These are phyloP conservation scores for Peniophora sp. DNA, from an alignment of 1,284 basidiomycete species.

Conservation along the genomic window DNA sequence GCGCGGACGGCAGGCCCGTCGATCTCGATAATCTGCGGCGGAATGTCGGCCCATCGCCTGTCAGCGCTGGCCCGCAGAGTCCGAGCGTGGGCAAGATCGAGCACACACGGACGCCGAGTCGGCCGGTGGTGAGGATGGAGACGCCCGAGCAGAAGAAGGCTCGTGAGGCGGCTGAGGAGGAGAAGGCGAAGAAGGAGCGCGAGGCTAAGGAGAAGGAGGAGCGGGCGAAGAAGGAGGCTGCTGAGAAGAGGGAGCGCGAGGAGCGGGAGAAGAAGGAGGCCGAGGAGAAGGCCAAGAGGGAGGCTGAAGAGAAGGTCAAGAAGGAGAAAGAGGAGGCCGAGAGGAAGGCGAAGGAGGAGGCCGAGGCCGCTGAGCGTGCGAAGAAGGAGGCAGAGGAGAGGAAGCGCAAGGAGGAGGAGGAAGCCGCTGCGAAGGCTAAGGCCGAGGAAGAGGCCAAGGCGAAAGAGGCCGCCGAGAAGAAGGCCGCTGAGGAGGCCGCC, in stretches of 20 bases:
- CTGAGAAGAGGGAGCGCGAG: constrained; percentile 13
- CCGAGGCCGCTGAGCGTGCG: constrained; percentile 18
- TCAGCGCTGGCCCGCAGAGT: constrained; percentile 11
- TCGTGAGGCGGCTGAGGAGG: constrained; percentile 43
- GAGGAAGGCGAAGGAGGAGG: constrained; percentile 27
- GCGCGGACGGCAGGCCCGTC: constrained; percentile 50
- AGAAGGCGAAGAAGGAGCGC: constrained; percentile 16
- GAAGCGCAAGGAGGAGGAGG: constrained; percentile 26
- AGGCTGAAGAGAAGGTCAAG: constrained; percentile 26
- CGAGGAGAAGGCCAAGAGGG: constrained; percentile 28
- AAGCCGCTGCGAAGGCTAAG: constrained; percentile 19
- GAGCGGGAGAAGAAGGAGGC: constrained; percentile 29
- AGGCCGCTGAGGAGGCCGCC: constrained; percentile 23
- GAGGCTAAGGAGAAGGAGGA: constrained; percentile 15
- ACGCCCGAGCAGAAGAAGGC: constrained; percentile 43
- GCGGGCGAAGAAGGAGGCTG: constrained; percentile 20
- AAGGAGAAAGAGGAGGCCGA: constrained; percentile 29
- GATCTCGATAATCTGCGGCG: constrained; percentile 46
- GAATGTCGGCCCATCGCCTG: constrained; percentile 12
- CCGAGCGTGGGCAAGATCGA: constrained; percentile 11
- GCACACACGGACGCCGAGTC: constrained; percentile 1
- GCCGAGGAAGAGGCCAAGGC: constrained; percentile 20
- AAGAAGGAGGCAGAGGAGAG: constrained; percentile 30
- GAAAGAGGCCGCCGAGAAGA: constrained; percentile 21
- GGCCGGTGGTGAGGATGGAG: constrained; percentile 40